Evolutionary conservation across 2,329 filamentous ascomycete genomes (phyloP).

Genomic region (Fusarium caatingaense): DNA sequence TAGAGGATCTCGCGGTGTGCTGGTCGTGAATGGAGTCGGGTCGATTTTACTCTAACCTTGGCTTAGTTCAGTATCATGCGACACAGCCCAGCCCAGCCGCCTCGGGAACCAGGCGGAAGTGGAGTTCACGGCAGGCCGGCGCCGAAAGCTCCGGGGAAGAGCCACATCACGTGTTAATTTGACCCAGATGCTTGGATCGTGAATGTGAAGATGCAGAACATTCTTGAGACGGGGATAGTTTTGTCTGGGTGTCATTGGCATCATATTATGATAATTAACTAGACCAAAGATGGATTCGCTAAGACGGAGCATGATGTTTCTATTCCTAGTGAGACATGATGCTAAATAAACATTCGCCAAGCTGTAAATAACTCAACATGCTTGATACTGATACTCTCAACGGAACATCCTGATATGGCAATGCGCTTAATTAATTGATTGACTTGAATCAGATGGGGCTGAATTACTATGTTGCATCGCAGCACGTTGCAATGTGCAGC

Average conservation of each 20-base stretch:
- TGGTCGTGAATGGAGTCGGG: slow-evolving; percentile 40
- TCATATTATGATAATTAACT: slow-evolving; percentile 25
- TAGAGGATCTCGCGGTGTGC: slow-evolving; percentile 28
- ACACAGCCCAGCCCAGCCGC: slow-evolving; percentile 32
- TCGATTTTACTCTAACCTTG: slow-evolving; percentile 30
- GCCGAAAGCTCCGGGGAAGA: slow-evolving; percentile 42
- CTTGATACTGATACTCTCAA: slow-evolving; percentile 9
- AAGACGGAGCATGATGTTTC: background rate
- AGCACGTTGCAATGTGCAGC: slow-evolving; percentile 31
- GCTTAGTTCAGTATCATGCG: slow-evolving; percentile 42
- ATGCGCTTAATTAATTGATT: background rate
- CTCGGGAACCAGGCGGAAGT: slow-evolving; percentile 31
- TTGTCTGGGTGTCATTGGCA: slow-evolving; percentile 11
- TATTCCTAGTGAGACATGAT: background rate
- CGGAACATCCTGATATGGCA: slow-evolving; percentile 35
- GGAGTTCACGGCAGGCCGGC: slow-evolving; percentile 35
- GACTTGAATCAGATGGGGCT: slow-evolving; percentile 11
- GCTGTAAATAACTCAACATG: slow-evolving; percentile 28
- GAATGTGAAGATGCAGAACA: slow-evolving; percentile 6
- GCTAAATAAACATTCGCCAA: background rate
- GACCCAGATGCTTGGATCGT: slow-evolving; percentile 10
- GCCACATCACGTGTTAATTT: slow-evolving; percentile 37
- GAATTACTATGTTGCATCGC: slow-evolving; percentile 23
- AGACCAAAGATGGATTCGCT: slow-evolving; percentile 29
- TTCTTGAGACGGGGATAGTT: slow-evolving; percentile 5